Percentiles rank a stretch among this genome's conserved stretches.
These are phyloP conservation scores for Xylaria sp. DNA, from an alignment of 2,329 filamentous ascomycete species.

Conservation along the genomic window DNA sequence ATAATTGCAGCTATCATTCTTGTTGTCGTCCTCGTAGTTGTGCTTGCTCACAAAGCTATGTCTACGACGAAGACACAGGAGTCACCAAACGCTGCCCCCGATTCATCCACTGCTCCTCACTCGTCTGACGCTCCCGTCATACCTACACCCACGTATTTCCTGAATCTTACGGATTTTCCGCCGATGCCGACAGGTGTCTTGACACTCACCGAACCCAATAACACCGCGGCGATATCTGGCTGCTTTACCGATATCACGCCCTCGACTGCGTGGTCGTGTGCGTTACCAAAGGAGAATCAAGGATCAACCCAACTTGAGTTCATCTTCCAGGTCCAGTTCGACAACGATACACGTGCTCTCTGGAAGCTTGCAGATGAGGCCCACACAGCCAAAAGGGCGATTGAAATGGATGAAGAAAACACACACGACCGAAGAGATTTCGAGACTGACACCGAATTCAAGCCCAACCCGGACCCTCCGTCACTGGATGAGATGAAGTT, in stretches of 20 bases:
- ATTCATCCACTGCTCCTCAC: constrained; percentile 30
- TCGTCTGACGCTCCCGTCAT: constrained; percentile 11
- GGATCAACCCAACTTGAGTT: constrained; percentile 79
- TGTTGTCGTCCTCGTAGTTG: constrained; percentile 67
- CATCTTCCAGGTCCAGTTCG: constrained; percentile 79
- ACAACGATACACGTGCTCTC: constrained; percentile 65
- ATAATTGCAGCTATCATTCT: constrained; percentile 67
- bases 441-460: constrained; percentile 52
- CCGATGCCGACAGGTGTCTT: constrained; percentile 86
- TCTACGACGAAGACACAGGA: constrained; percentile 1
- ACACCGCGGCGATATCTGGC: constrained; percentile 69
- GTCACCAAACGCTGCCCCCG: constrained; percentile 5
- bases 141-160: constrained; percentile 68
- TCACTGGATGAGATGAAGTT: constrained; percentile 79
- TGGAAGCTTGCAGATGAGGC: constrained; percentile 60
- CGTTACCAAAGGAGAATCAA: constrained; percentile 82
- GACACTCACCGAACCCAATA: constrained; percentile 79
- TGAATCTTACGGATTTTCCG: constrained; percentile 87
- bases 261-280: constrained; percentile 83
- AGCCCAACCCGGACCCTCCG: constrained; percentile 67
- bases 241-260: constrained; percentile 75
- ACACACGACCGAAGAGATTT: constrained; percentile 33
- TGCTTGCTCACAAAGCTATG: constrained; percentile 57
- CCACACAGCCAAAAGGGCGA: constrained; percentile 21
- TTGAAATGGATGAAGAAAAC: constrained; percentile 47